Percentiles rank a stretch among this genome's conserved stretches.
Conservation (phyloP, 345 rosid genomes). For the Hibiscus syriacus region DNA sequence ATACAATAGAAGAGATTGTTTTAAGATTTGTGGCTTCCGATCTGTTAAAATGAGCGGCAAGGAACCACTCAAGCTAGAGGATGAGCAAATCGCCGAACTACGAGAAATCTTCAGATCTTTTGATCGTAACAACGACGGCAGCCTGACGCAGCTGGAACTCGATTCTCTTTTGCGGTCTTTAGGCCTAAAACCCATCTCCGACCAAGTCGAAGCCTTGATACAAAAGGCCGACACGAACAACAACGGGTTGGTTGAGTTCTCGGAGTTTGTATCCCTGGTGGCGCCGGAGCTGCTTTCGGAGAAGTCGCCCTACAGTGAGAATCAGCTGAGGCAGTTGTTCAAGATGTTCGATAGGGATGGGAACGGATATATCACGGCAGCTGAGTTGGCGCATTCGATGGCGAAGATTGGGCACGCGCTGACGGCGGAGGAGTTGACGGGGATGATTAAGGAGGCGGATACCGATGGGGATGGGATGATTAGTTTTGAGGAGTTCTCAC, state of each 20-base stretch:
- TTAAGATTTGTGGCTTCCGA: neutral
- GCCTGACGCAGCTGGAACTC: conserved; percentile 80
- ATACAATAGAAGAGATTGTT: no score
- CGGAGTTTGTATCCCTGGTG: conserved; percentile 72
- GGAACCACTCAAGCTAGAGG: conserved; percentile 50
- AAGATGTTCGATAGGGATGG: conserved; percentile 76
- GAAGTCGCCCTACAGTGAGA: conserved; percentile 72
- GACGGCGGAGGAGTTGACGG: conserved; percentile 73
- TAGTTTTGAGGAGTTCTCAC: conserved; percentile 63
- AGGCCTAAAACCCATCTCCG: conserved; percentile 64
- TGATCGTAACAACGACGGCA: conserved; percentile 79
- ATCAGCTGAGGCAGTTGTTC: conserved; percentile 58
- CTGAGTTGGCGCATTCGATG: conserved; percentile 84
- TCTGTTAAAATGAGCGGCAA: conserved; percentile 41
- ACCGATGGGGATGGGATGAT: conserved; percentile 88
- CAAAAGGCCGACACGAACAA: conserved; percentile 71
- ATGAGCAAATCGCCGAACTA: conserved; percentile 69
- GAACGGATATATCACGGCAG: conserved; percentile 71
- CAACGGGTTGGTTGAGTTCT: conserved; percentile 85
- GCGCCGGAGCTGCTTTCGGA: conserved; percentile 62
- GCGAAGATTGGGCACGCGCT: conserved; percentile 77
- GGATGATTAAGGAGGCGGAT: conserved; percentile 95
- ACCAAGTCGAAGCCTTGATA: conserved; percentile 58
- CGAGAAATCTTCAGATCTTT: conserved; percentile 80
- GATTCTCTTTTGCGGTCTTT: conserved; percentile 81